Evolutionary conservation across 2,329 filamentous ascomycete genomes (phyloP), one percentile per base, ranked within the genome.

Genomic region (Byssoonygena ceratinophila): DNA sequence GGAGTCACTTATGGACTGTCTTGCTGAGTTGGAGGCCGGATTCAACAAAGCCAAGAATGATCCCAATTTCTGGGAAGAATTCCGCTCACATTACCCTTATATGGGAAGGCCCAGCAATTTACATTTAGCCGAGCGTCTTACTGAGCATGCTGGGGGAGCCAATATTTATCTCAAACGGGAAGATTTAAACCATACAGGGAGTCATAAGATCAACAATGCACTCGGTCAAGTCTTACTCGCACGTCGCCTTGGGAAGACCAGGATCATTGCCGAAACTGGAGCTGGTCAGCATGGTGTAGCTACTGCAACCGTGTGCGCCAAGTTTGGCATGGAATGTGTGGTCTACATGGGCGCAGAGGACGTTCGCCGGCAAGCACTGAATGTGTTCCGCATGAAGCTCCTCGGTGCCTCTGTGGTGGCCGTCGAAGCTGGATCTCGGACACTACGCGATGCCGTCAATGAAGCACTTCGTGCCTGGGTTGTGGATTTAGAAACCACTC

Each of bases 121-220:
- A 50, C 92, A 98, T 71, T 74, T 90, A 50, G 92, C 92, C 1
- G 83, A 92, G 60, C 83, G 90, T 50, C 74, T 98, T 59, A 97
- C 91, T 0, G 84, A 94, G 65, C 75, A 91, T 63, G 89, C 87
- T 45, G 88, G 89, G 22, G 92, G 92, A 55, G 91, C 92, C 46
- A 94, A 89, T 65, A 94, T 98, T 74, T 98, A 91, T 84, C 74
- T 98, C 60, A 98, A 98, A 79, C 82, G 92, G 62, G 92, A 98
- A 72, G 92, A 98, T 67, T 76, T 97, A 53, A 97, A 97, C 72
- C 92, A 98, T 68, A 97, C 92, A 7, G 92, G 92, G 59, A 94
- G 87, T 57, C 92, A 98, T 78, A 98, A 98, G 79, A 97, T 98
- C 76, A 98, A 98, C 76, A 98, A 98, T 64, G 92, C 92, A 0